phyloP scores from a whole-genome alignment of 257 asterid genomes.

The Capsicum baccatum region DNA sequence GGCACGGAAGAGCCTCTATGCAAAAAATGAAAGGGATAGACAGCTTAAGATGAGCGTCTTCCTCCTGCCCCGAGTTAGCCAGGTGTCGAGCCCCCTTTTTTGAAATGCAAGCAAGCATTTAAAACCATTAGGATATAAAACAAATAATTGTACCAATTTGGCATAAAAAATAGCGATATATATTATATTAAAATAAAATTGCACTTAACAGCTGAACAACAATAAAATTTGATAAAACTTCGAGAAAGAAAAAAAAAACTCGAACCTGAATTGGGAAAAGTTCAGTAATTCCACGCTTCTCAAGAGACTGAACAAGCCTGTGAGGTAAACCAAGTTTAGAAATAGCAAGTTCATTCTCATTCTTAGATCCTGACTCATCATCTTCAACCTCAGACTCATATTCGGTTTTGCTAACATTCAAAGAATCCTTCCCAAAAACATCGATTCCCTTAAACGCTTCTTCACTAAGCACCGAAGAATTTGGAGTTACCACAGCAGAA shows the following conservation, averaged over 20 bases:
- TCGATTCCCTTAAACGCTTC: slow-evolving; percentile 83
- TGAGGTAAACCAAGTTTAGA: slow-evolving; percentile 74
- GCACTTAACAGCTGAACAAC: neutral
- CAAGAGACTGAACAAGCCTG: slow-evolving; percentile 74
- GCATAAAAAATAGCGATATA: neutral
- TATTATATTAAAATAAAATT: neutral
- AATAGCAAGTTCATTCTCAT: slow-evolving; percentile 60
- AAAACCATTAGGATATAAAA: slow-evolving; percentile 17
- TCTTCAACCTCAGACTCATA: slow-evolving; percentile 43
- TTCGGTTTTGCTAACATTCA: slow-evolving; percentile 52
- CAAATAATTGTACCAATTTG: slow-evolving; percentile 6
- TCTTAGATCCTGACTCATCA: slow-evolving; percentile 33
- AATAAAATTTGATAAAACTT: neutral
- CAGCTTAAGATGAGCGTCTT: neutral
- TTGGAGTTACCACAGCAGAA: slow-evolving; percentile 71
- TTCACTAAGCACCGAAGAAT: slow-evolving; percentile 82
- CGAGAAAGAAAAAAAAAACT: neutral
- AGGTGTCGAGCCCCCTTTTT: neutral
- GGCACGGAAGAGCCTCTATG: neutral
- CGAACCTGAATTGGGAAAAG: slow-evolving; percentile 91
- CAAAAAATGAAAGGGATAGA: neutral
- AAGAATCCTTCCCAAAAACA: slow-evolving; percentile 54
- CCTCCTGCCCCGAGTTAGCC: neutral
- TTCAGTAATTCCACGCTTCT: slow-evolving; percentile 72
- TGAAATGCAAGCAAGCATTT: neutral